These are phyloP conservation scores for Lablab purpureus DNA, from an alignment of 306 rosid genomes.

Conservation along the genomic window DNA sequence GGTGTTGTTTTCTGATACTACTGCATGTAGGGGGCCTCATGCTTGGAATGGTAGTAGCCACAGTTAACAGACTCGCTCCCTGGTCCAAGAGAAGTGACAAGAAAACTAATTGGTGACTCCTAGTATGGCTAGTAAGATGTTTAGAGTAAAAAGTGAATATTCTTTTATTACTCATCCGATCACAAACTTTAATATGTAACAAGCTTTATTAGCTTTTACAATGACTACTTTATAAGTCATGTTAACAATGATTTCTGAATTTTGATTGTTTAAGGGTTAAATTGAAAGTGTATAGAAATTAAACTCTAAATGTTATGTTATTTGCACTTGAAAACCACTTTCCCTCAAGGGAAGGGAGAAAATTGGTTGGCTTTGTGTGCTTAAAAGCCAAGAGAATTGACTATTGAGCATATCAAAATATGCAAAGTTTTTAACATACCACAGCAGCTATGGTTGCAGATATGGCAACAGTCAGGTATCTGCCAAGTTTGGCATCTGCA, in stretches of 20 bases:
- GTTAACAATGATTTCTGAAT: neutral
- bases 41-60: conserved; percentile 72
- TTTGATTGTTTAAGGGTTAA: neutral
- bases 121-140: neutral
- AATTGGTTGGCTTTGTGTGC: neutral
- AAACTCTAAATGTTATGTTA: neutral
- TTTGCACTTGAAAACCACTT: conserved; percentile 12
- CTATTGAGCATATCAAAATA: neutral
- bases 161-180: neutral
- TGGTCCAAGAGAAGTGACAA: conserved; percentile 44
- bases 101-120: neutral
- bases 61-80: conserved; percentile 76
- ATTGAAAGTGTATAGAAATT: neutral
- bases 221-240: neutral
- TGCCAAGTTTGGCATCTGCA: conserved; percentile 90
- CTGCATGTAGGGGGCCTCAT: conserved; percentile 83
- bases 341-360: neutral
- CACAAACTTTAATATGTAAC: neutral
- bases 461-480: conserved; percentile 69
- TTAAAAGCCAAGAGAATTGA: conserved; percentile 15
- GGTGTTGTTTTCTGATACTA: conserved; percentile 59
- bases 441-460: conserved; percentile 68
- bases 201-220: neutral
- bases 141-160: neutral
- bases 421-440: conserved; percentile 54